A percentile compares a stretch with the other conserved stretches of the same genome.
These are phyloP conservation scores for Capsella rubella DNA, from an alignment of 441 rosid genomes.

Conservation along the genomic window DNA sequence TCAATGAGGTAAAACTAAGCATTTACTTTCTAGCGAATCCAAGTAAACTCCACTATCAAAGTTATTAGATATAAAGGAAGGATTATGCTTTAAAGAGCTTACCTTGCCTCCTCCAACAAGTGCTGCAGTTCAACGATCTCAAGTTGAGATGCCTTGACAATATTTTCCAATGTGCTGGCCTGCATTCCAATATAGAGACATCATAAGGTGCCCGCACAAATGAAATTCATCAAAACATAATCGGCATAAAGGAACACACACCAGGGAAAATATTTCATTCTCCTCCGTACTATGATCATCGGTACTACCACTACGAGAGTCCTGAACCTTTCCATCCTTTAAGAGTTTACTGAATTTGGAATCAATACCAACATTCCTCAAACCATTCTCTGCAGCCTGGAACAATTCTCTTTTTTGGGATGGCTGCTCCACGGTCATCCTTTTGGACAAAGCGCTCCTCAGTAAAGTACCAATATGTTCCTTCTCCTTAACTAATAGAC, in stretches of 20 bases:
- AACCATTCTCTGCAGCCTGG: slow-evolving; percentile 86
- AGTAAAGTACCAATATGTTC: slow-evolving; percentile 87
- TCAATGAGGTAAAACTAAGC: slow-evolving; percentile 4
- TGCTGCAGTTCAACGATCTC: slow-evolving; percentile 81
- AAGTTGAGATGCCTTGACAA: slow-evolving; percentile 88
- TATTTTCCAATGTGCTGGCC: slow-evolving; percentile 95
- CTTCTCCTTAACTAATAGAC: slow-evolving; percentile 73
- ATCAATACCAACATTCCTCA: slow-evolving; percentile 76
- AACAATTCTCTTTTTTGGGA: slow-evolving; percentile 61
- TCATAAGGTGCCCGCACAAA: slow-evolving; percentile 29
- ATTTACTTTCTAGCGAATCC: slow-evolving; percentile 24
- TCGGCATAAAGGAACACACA: slow-evolving; percentile 42
- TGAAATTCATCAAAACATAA: slow-evolving; percentile 15
- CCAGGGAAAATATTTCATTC: slow-evolving; percentile 86
- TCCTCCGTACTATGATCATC: slow-evolving; percentile 55
- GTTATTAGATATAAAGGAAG: neutral
- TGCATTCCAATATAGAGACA: slow-evolving; percentile 43
- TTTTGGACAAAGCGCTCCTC: slow-evolving; percentile 84
- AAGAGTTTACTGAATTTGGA: slow-evolving; percentile 58
- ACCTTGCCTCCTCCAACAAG: slow-evolving; percentile 84
- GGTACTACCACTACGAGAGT: slow-evolving; percentile 42
- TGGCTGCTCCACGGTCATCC: slow-evolving; percentile 57
- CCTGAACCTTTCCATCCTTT: slow-evolving; percentile 48
- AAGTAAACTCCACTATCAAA: neutral
- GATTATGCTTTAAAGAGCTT: slow-evolving; percentile 17